Percentiles rank a stretch among this genome's conserved stretches.
Evolutionary conservation across 371 early-diverging fungal species (phyloP).

Genomic region (Basidiobolus meristosporus): DNA sequence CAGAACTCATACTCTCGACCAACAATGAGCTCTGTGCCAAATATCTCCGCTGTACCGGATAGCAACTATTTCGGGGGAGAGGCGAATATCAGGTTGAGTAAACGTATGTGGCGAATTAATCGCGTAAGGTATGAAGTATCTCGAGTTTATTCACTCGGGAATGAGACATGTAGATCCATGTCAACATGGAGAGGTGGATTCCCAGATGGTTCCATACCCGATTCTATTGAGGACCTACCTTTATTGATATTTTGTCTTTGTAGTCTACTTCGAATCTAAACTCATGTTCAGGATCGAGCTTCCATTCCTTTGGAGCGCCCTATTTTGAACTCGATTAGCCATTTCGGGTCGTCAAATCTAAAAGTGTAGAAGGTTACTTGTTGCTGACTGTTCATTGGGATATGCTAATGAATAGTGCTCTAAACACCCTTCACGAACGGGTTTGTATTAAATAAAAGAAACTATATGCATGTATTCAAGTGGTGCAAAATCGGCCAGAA

Average conservation of each 20-base stretch:
- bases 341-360: too few species aligned
- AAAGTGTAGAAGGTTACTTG: too few species aligned
- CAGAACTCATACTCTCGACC: slow-evolving; percentile 53
- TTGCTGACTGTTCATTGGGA: too few species aligned
- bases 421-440: too few species aligned
- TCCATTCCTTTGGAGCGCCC: not conserved
- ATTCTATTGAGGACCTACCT: not conserved
- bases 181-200: not conserved
- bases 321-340: too few species aligned
- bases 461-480: too few species aligned
- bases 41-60: slow-evolving; percentile 73
- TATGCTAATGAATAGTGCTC: too few species aligned
- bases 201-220: not conserved
- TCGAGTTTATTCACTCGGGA: too few species aligned
- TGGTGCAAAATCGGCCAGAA: too few species aligned
- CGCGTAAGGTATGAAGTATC: too few species aligned
- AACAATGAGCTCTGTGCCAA: slow-evolving; percentile 76
- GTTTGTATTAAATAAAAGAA: too few species aligned
- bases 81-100: not conserved
- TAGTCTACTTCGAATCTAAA: slow-evolving; percentile 56
- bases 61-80: slow-evolving; percentile 21
- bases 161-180: too few species aligned
- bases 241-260: slow-evolving; percentile 1
- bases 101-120: not conserved
- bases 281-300: slow-evolving; percentile 39